Evolutionary conservation across 257 asterid species (phyloP).

Genomic region (Solanum appendiculatum): DNA sequence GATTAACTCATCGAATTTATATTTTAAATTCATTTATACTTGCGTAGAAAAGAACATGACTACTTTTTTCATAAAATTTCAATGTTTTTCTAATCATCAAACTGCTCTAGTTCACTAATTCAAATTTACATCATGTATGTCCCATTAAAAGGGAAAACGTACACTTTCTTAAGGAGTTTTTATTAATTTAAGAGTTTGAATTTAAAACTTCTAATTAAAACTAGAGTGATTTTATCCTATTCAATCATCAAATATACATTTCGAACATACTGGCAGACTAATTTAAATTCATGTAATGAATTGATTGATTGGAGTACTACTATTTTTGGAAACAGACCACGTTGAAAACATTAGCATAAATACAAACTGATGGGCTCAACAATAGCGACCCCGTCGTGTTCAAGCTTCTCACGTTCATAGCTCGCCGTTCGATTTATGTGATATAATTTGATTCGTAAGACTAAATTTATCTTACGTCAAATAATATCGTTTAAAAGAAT

Average conservation of each 20-base stretch:
- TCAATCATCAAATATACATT: neutral
- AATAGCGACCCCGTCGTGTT: neutral
- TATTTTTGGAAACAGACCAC: neutral
- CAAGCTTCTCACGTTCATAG: neutral
- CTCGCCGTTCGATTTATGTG: neutral
- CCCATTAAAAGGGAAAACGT: neutral
- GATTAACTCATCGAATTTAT: neutral
- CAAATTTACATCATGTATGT: neutral
- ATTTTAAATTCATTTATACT: neutral
- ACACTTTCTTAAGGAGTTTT: neutral
- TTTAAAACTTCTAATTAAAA: neutral
- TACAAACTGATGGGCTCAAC: neutral
- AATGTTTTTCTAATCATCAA: neutral
- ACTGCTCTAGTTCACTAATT: neutral
- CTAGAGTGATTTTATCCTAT: neutral
- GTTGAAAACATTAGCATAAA: neutral
- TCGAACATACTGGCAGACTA: rapidly evolving
- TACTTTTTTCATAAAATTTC: neutral
- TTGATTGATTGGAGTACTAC: neutral
- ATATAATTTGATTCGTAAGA: neutral
- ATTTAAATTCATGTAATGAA: neutral
- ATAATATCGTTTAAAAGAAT: no score
- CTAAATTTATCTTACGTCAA: neutral
- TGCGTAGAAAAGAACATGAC: neutral
- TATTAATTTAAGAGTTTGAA: neutral